Conservation (phyloP, 768 basidiomycete genomes). For the Pholiota microspora region DNA sequence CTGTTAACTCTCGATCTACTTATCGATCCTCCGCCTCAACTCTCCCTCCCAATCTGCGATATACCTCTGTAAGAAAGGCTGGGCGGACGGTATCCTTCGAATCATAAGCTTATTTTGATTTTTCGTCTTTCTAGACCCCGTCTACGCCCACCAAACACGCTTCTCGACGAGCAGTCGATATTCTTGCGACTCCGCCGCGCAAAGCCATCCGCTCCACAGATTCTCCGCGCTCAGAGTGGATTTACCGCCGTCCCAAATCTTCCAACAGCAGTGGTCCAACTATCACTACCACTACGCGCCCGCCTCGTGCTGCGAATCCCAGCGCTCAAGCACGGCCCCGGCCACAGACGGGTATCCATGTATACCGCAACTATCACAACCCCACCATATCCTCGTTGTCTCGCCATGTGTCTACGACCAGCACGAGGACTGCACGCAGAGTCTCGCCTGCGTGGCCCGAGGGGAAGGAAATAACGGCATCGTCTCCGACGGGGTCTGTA, state of each 20-base stretch:
- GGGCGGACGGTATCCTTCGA: neutral
- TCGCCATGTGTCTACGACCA: constrained; percentile 22
- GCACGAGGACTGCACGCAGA: constrained; percentile 13
- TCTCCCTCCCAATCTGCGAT: constrained; percentile 4
- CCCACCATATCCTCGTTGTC: constrained; percentile 18
- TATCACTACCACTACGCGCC: constrained; percentile 18
- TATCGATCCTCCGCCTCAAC: constrained; percentile 4
- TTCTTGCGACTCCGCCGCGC: constrained; percentile 22
- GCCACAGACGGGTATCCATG: constrained; percentile 26
- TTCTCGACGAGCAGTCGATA: constrained; percentile 19
- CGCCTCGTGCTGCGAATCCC: constrained; percentile 20
- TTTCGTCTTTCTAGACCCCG: constrained; percentile 11
- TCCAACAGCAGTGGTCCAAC: too few species aligned
- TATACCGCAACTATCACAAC: constrained; percentile 23
- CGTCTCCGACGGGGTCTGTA: constrained; percentile 1
- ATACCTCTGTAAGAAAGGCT: constrained; percentile 9
- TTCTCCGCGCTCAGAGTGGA: constrained; percentile 40
- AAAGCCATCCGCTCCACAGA: constrained; percentile 10
- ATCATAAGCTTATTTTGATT: neutral
- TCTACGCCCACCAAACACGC: constrained; percentile 9
- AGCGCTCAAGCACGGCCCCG: constrained; percentile 21
- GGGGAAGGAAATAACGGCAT: constrained; percentile 1
- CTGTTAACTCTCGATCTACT: neutral
- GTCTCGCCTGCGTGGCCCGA: constrained; percentile 9
- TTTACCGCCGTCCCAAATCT: constrained; percentile 43